Evolutionary conservation across 2,329 filamentous ascomycete species (phyloP).

Genomic region (Ciborinia camelliae): DNA sequence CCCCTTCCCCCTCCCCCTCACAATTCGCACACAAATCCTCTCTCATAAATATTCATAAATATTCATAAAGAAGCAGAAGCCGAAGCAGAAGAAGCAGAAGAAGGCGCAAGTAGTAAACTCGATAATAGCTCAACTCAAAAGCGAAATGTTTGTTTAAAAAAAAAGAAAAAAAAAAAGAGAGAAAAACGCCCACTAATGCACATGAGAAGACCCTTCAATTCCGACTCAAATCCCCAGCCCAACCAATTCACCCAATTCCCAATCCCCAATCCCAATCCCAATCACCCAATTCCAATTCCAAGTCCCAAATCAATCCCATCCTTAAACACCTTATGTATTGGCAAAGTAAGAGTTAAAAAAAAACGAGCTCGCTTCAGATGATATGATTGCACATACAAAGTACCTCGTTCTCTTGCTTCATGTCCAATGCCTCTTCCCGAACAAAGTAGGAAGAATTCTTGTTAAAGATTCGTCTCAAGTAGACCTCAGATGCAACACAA

Average conservation of each 20-base stretch:
- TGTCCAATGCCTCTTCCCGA: background rate
- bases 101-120: background rate
- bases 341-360: background rate
- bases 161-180: too few species aligned
- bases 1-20: background rate
- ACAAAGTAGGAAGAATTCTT: slow-evolving; percentile 39
- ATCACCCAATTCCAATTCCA: background rate
- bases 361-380: background rate
- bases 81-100: background rate
- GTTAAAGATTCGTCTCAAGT: background rate
- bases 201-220: background rate
- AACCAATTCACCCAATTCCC: background rate
- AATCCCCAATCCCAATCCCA: background rate
- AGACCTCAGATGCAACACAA: background rate
- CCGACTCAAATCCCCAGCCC: background rate
- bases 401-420: background rate
- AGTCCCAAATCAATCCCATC: background rate
- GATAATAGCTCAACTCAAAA: background rate
- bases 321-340: slow-evolving; percentile 5
- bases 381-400: slow-evolving; percentile 1
- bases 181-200: background rate
- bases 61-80: too few species aligned
- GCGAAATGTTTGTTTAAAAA: too few species aligned
- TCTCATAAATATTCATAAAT: background rate
- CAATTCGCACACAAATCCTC: background rate